phyloP scores from a whole-genome alignment of 495 filamentous ascomycete species.

The Patellaria atrata region DNA sequence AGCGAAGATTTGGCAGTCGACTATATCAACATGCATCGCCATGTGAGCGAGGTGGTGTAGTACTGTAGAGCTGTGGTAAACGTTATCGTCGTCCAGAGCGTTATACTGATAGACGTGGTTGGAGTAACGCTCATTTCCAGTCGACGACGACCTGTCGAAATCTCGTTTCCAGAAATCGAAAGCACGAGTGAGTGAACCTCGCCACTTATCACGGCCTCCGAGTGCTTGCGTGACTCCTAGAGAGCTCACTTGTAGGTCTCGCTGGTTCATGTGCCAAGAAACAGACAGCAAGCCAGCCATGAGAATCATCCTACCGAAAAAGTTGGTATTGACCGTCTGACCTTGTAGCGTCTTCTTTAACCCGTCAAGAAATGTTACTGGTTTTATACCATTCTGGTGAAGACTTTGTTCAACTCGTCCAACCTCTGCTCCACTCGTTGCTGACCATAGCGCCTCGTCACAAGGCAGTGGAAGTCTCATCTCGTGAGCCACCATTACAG shows the following conservation, averaged over 20 bases:
- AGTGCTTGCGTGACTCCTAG: slow-evolving; percentile 65
- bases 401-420: slow-evolving; percentile 72
- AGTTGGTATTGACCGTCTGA: slow-evolving; percentile 78
- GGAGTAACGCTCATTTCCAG: slow-evolving; percentile 30
- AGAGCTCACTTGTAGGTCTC: slow-evolving; percentile 86
- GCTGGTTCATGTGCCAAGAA: slow-evolving; percentile 95
- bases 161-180: slow-evolving; percentile 94
- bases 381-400: slow-evolving; percentile 69
- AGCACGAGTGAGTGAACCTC: slow-evolving; percentile 68
- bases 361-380: slow-evolving; percentile 79
- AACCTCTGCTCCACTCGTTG: slow-evolving; percentile 78
- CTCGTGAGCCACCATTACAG: slow-evolving; percentile 94
- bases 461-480: slow-evolving; percentile 85
- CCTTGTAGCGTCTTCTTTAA: slow-evolving; percentile 81
- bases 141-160: slow-evolving; percentile 68
- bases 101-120: slow-evolving; percentile 16
- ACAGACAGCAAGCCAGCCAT: slow-evolving; percentile 92
- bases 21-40: slow-evolving; percentile 94
- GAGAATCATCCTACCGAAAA: slow-evolving; percentile 86
- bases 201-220: slow-evolving; percentile 86
- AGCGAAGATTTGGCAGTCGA: slow-evolving; percentile 95
- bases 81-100: slow-evolving; percentile 51
- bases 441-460: slow-evolving; percentile 88
- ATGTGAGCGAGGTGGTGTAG: slow-evolving; percentile 92
- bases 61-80: slow-evolving; percentile 76